Percentiles rank a stretch among this genome's conserved stretches.
These are phyloP conservation scores for Solanum bulbocastanum DNA, from an alignment of 257 asterid species.

Conservation along the genomic window DNA sequence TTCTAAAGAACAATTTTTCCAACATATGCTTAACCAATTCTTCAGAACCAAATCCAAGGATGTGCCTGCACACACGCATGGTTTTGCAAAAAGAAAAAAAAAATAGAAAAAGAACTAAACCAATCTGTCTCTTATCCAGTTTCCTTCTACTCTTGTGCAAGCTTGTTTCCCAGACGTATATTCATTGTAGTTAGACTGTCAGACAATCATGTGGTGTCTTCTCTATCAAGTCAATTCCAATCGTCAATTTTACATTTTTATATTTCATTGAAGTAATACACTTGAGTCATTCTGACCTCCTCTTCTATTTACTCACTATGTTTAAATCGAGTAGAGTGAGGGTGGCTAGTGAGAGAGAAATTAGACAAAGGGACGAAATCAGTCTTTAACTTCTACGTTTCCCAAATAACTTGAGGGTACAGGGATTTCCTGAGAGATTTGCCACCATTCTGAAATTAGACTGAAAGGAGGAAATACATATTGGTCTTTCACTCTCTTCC, in stretches of 20 bases:
- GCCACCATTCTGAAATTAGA: not conserved
- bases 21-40: not conserved
- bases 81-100: not conserved
- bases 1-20: not conserved
- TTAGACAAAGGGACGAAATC: not conserved
- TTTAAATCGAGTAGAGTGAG: not conserved
- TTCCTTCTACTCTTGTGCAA: not conserved
- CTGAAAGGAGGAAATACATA: not conserved
- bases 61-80: not conserved
- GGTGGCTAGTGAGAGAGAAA: not conserved
- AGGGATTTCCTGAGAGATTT: not conserved
- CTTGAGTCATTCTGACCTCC: not conserved
- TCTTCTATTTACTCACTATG: not conserved
- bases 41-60: not conserved
- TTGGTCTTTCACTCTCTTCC: not conserved
- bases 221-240: not conserved
- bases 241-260: not conserved
- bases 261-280: not conserved
- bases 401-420: not conserved
- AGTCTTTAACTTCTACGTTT: not conserved
- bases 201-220: not conserved
- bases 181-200: not conserved
- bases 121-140: not conserved
- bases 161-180: not conserved
- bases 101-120: not conserved